Base-by-base conservation (phyloP, 2,329 filamentous ascomycete species). In the Truncatella angustata region DNA sequence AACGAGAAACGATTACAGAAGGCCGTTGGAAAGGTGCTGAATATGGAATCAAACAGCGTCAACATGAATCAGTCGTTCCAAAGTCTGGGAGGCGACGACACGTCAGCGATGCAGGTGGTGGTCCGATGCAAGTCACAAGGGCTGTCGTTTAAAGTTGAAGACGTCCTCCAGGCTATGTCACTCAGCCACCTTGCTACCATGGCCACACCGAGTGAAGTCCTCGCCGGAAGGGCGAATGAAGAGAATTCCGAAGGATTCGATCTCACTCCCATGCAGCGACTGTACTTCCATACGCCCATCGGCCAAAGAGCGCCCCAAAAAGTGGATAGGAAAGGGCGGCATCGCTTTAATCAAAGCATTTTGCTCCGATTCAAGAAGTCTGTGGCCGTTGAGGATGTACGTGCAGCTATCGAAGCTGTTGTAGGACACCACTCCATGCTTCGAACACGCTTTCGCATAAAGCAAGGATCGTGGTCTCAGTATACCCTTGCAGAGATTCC, bases 361-460 rank as follows among this genome's bases (percentile, higher is more conserved):
- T 61, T 80, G 2, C 64, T 82, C 4, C 69, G 70, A 11, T 60
- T 80, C 30, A 76, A 70, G 47, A 71, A 68, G 50, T 65, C 64
- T 26, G 69, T 70, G 11, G 66, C 67, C 1, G 56, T 74, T 0
- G 70, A 74, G 10, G 75, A 79, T 47, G 63, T 80, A 12, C 72
- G 73, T 16, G 73, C 73, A 4, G 78, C 78, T 2, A 58, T 80
- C 18, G 73, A 76, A 53, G 73, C 76, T 2, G 60, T 80, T 3
- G 75, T 79, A 2, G 70, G 69, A 3, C 75, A 78, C 24, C 78
- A 81, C 54, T 66, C 75, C 14, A 81, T 81, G 77, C 70, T 81
- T 4, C 65, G 78, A 35, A 73, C 73, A 1, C 70, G 77, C 0
- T 81, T 80, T 51, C 61, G 64, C 24, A 61, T 66, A 0, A 66